phyloP scores from a whole-genome alignment of 2,329 filamentous ascomycete genomes.

The Cladosporium sphaerospermum region DNA sequence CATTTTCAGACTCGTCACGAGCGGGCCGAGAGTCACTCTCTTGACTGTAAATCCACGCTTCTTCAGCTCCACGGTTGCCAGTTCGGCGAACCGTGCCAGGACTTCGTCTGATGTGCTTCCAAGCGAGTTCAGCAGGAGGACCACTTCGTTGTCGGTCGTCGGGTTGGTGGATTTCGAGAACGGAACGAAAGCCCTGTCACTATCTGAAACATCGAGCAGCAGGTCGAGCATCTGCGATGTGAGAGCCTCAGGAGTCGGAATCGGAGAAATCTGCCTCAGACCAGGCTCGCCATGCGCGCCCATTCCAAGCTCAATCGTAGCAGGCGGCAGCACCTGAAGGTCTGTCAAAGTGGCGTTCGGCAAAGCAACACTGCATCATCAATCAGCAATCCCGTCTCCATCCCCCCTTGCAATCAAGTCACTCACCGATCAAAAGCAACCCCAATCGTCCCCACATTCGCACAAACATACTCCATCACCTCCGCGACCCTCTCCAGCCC shows the following conservation, averaged over 20 bases:
- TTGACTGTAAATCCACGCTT: constrained; percentile 28
- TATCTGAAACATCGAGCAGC: constrained; percentile 28
- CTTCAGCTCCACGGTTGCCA: constrained; percentile 26
- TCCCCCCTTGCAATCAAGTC: neutral
- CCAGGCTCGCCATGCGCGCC: constrained; percentile 63
- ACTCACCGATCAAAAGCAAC: constrained; percentile 31
- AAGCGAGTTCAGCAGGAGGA: constrained; percentile 31
- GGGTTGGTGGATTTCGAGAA: constrained; percentile 28
- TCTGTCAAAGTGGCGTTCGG: constrained; percentile 52
- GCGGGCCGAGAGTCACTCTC: constrained; percentile 29
- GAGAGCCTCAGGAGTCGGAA: constrained; percentile 29
- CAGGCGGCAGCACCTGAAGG: constrained; percentile 47
- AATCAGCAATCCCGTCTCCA: constrained; percentile 7
- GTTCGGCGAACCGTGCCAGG: constrained; percentile 30
- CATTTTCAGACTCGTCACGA: constrained; percentile 35
- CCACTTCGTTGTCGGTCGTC: constrained; percentile 27
- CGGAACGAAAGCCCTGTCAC: constrained; percentile 32
- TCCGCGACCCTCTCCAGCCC: constrained; percentile 29
- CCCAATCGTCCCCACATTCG: constrained; percentile 32
- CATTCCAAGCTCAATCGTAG: constrained; percentile 59
- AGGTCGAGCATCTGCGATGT: constrained; percentile 32
- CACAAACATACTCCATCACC: constrained; percentile 33
- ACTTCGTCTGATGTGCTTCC: constrained; percentile 33
- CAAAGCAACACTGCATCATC: constrained; percentile 27
- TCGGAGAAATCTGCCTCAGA: constrained; percentile 49